phyloP scores from a whole-genome alignment of 495 filamentous ascomycete genomes.

The Bombardia bombarda region DNA sequence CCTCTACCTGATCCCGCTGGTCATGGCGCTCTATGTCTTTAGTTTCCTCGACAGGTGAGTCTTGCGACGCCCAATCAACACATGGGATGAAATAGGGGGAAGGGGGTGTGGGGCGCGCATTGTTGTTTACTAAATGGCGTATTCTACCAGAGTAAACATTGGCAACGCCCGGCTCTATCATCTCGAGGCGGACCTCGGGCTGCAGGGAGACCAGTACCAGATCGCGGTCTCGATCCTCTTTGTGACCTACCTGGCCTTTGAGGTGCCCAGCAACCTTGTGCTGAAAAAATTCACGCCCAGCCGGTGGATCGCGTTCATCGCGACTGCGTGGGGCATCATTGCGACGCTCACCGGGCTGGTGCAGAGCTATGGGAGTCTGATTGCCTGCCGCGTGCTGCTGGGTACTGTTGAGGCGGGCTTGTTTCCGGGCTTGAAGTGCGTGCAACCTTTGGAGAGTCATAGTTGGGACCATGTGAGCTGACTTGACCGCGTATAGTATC shows the following conservation, averaged over 20 bases:
- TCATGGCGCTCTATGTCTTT: slow-evolving; percentile 33
- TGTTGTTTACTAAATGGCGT: background rate
- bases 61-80: background rate
- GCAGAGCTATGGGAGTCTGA: slow-evolving; percentile 42
- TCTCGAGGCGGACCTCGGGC: slow-evolving; percentile 57
- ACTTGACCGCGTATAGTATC: background rate
- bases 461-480: background rate
- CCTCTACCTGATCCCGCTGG: slow-evolving; percentile 26
- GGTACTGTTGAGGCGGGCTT: slow-evolving; percentile 60
- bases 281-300: slow-evolving; percentile 58
- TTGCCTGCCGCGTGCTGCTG: slow-evolving; percentile 52
- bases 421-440: slow-evolving; percentile 51
- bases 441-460: background rate
- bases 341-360: slow-evolving; percentile 61
- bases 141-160: slow-evolving; percentile 54
- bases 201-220: slow-evolving; percentile 59
- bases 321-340: slow-evolving; percentile 60
- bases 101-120: background rate
- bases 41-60: slow-evolving; percentile 30
- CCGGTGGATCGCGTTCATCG: slow-evolving; percentile 59
- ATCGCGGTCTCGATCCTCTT: slow-evolving; percentile 64
- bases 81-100: too few species aligned
- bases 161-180: slow-evolving; percentile 66
- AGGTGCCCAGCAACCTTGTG: slow-evolving; percentile 57
- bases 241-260: slow-evolving; percentile 57